Percentiles rank a stretch among this genome's conserved stretches.
phyloP scores from a whole-genome alignment of 345 rosid species.

The Arabidopsis suecica region DNA sequence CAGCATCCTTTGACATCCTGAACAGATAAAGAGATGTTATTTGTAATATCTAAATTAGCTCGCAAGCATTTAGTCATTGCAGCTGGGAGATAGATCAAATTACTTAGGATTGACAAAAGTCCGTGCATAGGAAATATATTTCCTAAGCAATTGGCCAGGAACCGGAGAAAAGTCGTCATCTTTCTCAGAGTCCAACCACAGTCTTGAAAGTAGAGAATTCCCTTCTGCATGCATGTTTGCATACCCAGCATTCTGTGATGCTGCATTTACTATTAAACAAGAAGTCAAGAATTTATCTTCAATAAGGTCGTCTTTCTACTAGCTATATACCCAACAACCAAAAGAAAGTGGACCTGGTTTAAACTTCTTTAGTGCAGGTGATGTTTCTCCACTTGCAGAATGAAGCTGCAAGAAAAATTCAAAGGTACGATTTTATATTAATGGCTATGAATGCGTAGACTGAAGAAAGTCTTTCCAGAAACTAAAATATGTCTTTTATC shows the following conservation, averaged over 20 bases:
- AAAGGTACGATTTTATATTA: constrained; percentile 8
- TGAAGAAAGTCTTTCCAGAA: too few relatives aligned
- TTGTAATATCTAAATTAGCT: constrained; percentile 24
- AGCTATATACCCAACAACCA: constrained; percentile 41
- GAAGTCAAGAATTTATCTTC: constrained; percentile 4
- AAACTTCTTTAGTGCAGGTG: constrained; percentile 57
- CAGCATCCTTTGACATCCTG: constrained; percentile 92
- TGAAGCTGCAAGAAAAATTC: constrained; percentile 68
- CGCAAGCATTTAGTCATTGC: constrained; percentile 6
- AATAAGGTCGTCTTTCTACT: constrained; percentile 6
- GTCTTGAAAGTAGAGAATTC: constrained; percentile 76
- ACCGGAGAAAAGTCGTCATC: constrained; percentile 76
- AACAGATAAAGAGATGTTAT: constrained; percentile 37
- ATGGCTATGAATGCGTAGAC: constrained; percentile 2
- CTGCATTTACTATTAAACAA: constrained; percentile 49
- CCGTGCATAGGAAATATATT: constrained; percentile 91
- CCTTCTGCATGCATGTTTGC: constrained; percentile 51
- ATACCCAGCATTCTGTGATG: constrained; percentile 50
- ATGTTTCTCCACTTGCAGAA: constrained; percentile 64
- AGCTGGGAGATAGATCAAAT: constrained; percentile 38
- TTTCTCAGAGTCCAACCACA: constrained; percentile 74
- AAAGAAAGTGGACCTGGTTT: constrained; percentile 52
- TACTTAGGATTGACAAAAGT: constrained; percentile 85
- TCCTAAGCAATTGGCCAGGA: constrained; percentile 86
- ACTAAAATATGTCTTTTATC: too few relatives aligned